Evolutionary conservation across 257 asterid genomes (phyloP).

Genomic region (Osmanthus fragrans): DNA sequence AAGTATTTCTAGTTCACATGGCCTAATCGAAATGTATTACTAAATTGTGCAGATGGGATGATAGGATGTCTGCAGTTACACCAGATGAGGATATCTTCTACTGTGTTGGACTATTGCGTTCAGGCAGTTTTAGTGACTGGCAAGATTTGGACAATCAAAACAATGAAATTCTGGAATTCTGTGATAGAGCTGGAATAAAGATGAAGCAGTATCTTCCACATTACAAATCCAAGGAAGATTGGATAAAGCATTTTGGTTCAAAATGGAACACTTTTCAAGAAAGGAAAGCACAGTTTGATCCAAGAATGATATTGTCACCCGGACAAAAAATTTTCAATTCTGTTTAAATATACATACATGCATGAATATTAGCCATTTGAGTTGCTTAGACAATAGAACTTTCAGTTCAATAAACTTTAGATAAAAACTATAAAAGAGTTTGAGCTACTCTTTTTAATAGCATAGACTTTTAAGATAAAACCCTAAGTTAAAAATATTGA

Average conservation of each 20-base stretch:
- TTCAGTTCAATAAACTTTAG: too few species aligned
- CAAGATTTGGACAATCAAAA: conserved; percentile 18
- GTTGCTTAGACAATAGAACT: too few species aligned
- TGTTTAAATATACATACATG: background rate
- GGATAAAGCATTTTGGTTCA: background rate
- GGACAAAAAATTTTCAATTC: conserved; percentile 10
- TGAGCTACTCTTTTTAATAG: too few species aligned
- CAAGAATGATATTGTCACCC: conserved; percentile 14
- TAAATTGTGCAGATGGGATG: conserved; percentile 11
- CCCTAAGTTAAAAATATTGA: too few species aligned
- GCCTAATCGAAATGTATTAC: background rate
- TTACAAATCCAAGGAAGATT: background rate
- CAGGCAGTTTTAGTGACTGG: conserved; percentile 18
- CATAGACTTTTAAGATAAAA: too few species aligned
- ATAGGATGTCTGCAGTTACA: conserved; percentile 6
- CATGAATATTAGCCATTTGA: background rate
- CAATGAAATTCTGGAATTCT: conserved; percentile 18
- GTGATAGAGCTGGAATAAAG: background rate
- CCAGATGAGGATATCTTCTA: too few species aligned
- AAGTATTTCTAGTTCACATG: background rate
- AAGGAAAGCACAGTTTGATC: conserved; percentile 24
- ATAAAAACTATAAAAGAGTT: too few species aligned
- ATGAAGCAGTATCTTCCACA: background rate
- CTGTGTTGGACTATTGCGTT: background rate
- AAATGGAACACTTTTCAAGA: conserved; percentile 27